Conservation (phyloP, 1,284 basidiomycete species). For the Ceraceosorus bombacis region DNA sequence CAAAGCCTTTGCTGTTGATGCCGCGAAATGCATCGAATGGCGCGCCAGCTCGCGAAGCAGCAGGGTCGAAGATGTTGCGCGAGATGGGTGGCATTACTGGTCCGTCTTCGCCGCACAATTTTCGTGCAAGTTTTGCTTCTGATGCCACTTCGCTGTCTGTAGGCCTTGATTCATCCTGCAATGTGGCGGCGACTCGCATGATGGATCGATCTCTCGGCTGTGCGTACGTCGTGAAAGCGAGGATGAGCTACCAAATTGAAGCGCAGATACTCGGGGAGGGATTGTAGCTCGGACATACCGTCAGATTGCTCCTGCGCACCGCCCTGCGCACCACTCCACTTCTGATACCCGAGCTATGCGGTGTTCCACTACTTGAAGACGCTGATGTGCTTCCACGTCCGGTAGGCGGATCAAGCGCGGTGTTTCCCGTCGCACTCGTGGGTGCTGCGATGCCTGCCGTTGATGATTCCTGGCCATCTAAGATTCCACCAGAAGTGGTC, state of each 20-base stretch:
- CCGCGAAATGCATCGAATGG: not conserved
- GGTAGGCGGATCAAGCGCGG: constrained; percentile 9
- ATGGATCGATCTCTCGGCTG: constrained; percentile 27
- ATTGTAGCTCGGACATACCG: not conserved
- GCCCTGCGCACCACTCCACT: constrained; percentile 17
- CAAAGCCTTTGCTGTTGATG: not conserved
- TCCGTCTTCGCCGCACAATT: constrained; percentile 19
- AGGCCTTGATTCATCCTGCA: constrained; percentile 36
- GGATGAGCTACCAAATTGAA: not conserved
- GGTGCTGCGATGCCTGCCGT: constrained; percentile 13
- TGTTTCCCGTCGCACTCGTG: not conserved
- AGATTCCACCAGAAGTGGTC: not conserved
- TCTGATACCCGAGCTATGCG: not conserved
- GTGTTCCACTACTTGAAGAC: constrained; percentile 14
- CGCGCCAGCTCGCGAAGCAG: not conserved
- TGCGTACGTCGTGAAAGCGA: not conserved
- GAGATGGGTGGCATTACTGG: not conserved
- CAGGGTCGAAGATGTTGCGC: not conserved
- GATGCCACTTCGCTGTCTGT: constrained; percentile 40
- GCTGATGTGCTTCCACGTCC: constrained; percentile 18
- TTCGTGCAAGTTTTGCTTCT: constrained; percentile 41
- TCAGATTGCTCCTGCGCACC: constrained; percentile 20
- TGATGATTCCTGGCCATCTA: constrained; percentile 7
- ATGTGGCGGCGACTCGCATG: constrained; percentile 35
- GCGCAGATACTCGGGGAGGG: not conserved